phyloP scores from a whole-genome alignment of 1,284 basidiomycete species.

The Termitomyces sp. region DNA sequence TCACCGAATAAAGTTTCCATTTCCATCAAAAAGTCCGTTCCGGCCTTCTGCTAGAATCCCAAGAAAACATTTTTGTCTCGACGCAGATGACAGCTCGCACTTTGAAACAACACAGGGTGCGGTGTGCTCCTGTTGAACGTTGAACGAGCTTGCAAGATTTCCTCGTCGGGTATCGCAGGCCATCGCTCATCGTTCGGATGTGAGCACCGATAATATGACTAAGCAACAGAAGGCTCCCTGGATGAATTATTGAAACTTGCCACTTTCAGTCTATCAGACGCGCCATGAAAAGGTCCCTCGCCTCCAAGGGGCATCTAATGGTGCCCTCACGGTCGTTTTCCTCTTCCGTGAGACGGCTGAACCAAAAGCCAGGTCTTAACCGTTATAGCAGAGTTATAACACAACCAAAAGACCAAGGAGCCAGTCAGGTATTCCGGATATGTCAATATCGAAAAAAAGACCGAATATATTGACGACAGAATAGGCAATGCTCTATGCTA shows the following conservation, averaged over 20 bases:
- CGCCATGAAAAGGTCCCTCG: conserved; percentile 20
- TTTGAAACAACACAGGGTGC: no score
- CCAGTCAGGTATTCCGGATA: conserved; percentile 68
- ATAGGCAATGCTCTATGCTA: conserved; percentile 95
- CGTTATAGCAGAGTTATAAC: conserved; percentile 81
- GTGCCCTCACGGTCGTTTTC: conserved; percentile 34
- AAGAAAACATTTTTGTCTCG: neutral
- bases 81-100: neutral
- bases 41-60: conserved; percentile 1
- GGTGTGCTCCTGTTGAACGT: no score
- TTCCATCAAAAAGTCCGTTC: conserved; percentile 5
- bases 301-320: conserved; percentile 18
- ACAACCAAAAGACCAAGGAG: conserved; percentile 88
- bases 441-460: conserved; percentile 6
- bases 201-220: conserved; percentile 14
- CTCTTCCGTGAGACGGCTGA: conserved; percentile 34
- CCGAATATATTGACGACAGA: conserved; percentile 4
- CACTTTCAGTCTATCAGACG: neutral
- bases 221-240: conserved; percentile 10
- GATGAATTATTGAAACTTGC: neutral
- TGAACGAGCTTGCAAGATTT: no score
- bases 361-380: conserved; percentile 62
- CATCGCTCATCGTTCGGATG: conserved; percentile 2
- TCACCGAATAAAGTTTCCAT: conserved; percentile 5
- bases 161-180: neutral